Conservation (phyloP, 2,329 filamentous ascomycete genomes). For the Verruconis gallopava region DNA sequence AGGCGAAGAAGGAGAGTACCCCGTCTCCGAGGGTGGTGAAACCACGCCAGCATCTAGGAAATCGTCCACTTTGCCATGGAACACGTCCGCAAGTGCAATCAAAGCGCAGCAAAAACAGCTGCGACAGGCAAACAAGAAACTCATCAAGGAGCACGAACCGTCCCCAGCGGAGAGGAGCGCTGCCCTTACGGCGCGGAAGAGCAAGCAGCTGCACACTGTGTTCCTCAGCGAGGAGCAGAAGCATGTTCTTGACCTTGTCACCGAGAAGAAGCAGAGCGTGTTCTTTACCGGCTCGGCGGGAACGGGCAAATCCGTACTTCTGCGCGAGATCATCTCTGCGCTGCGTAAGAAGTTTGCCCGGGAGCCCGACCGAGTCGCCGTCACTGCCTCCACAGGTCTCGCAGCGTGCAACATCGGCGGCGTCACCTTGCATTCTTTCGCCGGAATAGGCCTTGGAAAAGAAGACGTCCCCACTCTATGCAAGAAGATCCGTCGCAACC, state of each 20-base stretch:
- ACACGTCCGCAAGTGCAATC: conserved; percentile 58
- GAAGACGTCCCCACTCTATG: conserved; percentile 68
- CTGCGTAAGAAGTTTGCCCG: conserved; percentile 62
- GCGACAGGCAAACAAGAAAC: conserved; percentile 46
- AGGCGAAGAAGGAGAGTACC: conserved; percentile 24
- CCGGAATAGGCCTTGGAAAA: conserved; percentile 90
- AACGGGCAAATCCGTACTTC: conserved; percentile 92
- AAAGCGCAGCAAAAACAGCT: conserved; percentile 68
- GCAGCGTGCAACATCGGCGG: conserved; percentile 96
- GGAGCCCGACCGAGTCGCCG: conserved; percentile 74
- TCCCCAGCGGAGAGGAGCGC: conserved; percentile 24
- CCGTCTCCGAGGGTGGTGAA: conserved; percentile 16
- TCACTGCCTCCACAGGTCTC: conserved; percentile 90
- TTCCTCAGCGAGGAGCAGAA: conserved; percentile 78
- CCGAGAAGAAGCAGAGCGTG: conserved; percentile 69
- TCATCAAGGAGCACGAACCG: conserved; percentile 24
- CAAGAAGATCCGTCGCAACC: conserved; percentile 81
- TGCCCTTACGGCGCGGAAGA: conserved; percentile 28
- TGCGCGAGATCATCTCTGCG: conserved; percentile 77
- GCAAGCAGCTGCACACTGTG: conserved; percentile 33
- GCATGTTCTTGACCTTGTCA: conserved; percentile 70
- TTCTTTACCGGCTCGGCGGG: conserved; percentile 96
- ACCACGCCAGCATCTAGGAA: conserved; percentile 24
- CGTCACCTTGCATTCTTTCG: conserved; percentile 89
- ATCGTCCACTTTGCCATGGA: conserved; percentile 45